Conservation (phyloP, 2,329 filamentous ascomycete species). For the Cladosporium sp. region DNA sequence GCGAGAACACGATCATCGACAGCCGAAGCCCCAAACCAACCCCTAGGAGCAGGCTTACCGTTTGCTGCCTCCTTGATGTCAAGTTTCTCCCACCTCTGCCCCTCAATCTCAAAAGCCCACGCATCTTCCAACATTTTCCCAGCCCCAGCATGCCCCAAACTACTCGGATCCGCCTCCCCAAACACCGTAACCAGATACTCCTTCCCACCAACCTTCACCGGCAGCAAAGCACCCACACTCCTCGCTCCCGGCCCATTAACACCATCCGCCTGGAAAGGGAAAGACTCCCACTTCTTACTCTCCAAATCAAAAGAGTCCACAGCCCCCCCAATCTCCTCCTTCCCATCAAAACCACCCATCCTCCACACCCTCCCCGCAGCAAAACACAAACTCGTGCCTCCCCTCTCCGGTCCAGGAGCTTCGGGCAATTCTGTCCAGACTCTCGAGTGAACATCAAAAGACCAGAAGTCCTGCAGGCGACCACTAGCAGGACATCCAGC, state of each 20-base stretch:
- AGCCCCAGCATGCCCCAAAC: slow-evolving; percentile 54
- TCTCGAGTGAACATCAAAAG: slow-evolving; percentile 65
- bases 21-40: slow-evolving; percentile 57
- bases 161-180: slow-evolving; percentile 56
- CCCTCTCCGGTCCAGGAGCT: slow-evolving; percentile 66
- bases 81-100: slow-evolving; percentile 39
- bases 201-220: slow-evolving; percentile 41
- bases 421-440: slow-evolving; percentile 68
- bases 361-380: slow-evolving; percentile 67
- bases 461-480: slow-evolving; percentile 71
- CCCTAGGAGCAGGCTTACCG: slow-evolving; percentile 44
- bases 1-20: slow-evolving; percentile 34
- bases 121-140: slow-evolving; percentile 58
- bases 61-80: slow-evolving; percentile 22
- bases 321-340: slow-evolving; percentile 66
- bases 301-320: slow-evolving; percentile 61
- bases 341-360: slow-evolving; percentile 78
- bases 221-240: slow-evolving; percentile 52
- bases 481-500: slow-evolving; percentile 69
- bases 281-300: slow-evolving; percentile 44
- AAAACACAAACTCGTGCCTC: slow-evolving; percentile 67
- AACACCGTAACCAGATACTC: slow-evolving; percentile 52
- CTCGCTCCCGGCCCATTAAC: slow-evolving; percentile 48
- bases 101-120: slow-evolving; percentile 49
- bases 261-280: slow-evolving; percentile 45